Evolutionary conservation across 176 grass and related monocot species (phyloP).

Genomic region (Olyra latifolia): DNA sequence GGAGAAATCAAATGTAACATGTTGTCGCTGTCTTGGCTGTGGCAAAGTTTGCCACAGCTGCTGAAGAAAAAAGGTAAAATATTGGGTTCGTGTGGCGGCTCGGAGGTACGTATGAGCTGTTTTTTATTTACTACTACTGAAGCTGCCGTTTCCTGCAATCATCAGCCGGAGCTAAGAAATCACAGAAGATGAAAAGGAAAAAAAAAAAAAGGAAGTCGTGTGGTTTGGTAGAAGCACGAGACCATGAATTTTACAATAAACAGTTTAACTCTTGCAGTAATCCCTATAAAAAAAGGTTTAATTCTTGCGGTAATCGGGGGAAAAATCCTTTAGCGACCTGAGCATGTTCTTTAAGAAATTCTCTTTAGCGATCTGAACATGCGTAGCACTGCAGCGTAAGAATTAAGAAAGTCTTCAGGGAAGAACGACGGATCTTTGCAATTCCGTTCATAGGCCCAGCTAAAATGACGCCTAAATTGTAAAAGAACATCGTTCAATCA

Average conservation of each 20-base stretch:
- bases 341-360: no score
- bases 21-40: conserved; percentile 1
- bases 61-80: not conserved
- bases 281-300: no score
- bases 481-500: not conserved
- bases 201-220: no score
- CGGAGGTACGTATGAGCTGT: not conserved
- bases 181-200: not conserved
- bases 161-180: not conserved
- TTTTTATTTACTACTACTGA: not conserved
- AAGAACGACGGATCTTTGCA: not conserved
- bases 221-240: no score
- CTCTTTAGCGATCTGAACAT: no score
- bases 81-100: not conserved
- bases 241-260: no score
- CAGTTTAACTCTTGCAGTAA: no score
- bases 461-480: not conserved
- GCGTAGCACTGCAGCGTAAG: no score
- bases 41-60: conserved; percentile 21
- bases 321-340: no score
- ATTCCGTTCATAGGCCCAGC: not conserved
- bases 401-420: not conserved
- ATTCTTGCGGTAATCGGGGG: no score
- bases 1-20: not conserved
- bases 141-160: not conserved